Percentiles rank a stretch among this genome's conserved stretches.
Conservation (phyloP, 2,329 filamentous ascomycete species). For the Pseudogymnoascus sp. region DNA sequence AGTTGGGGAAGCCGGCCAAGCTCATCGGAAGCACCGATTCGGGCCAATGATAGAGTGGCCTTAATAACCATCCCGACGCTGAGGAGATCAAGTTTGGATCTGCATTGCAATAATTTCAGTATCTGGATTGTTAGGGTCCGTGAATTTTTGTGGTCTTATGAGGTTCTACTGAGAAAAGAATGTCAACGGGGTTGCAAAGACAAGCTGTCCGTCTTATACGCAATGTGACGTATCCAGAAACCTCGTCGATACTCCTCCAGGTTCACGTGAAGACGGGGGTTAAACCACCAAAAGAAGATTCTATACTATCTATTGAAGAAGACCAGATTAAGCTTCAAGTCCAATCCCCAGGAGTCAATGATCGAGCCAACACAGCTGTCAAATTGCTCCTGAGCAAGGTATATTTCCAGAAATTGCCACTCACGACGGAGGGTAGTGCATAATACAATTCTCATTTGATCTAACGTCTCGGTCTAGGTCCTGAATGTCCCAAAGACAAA, state of each 20-base stretch:
- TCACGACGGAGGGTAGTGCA: not conserved
- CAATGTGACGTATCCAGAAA: not conserved
- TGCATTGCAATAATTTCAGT: not conserved
- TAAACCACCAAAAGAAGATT: not conserved
- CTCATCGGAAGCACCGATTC: not conserved
- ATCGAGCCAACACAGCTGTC: not conserved
- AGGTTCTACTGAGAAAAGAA: not conserved
- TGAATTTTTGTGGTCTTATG: not conserved
- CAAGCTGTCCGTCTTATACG: not conserved
- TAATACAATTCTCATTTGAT: not conserved
- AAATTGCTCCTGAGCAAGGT: slow-evolving; percentile 3
- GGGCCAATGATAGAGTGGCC: not conserved
- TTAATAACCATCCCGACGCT: not conserved
- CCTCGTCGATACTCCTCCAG: not conserved
- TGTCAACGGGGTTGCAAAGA: not conserved
- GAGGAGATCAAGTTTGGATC: not conserved
- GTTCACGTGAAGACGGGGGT: slow-evolving; percentile 2
- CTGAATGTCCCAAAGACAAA: slow-evolving; percentile 3
- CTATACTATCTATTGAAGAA: not conserved
- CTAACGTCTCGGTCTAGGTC: not conserved
- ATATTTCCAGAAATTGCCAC: not conserved
- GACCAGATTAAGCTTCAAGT: slow-evolving; percentile 4
- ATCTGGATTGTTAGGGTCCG: not conserved
- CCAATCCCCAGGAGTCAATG: slow-evolving; percentile 2
- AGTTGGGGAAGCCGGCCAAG: not conserved